Evolutionary conservation across 2,329 filamentous ascomycete genomes (phyloP), one percentile per base, ranked within the genome.

Genomic region (Diaporthe australafricana): DNA sequence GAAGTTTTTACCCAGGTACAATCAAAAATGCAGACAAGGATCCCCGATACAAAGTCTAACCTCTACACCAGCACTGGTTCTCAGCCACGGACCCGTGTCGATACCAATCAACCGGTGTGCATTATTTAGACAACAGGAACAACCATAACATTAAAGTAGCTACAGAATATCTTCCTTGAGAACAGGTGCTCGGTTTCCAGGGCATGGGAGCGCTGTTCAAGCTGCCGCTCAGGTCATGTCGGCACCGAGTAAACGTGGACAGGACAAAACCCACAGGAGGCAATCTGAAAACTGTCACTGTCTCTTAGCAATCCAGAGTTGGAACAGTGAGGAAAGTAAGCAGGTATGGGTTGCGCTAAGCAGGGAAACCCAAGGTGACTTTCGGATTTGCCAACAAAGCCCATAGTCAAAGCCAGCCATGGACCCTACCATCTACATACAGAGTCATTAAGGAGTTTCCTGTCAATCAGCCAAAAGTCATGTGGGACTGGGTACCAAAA

Each of bases 1-100:
- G 25, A 45, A 30, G 17, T 14, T 62, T 62, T 62, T 62, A 62
- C 56, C 56, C 56, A 62, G 56, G 56, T 62, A 62, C 56, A 47
- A 5, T 17, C 25, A 45, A 32, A 47, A 22, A 25, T 62, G 38
- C 56, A 16, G n/a, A 47, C 30, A 16, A 62, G 38, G 38, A 30
- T 9, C 38, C 40, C n/a, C 56, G 25, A 32, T 9, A 30, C n/a
- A 4, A 62, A 22, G 56, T 45, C 11, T 16, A 16, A n/a, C 9
- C 25, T 16, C 56, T 45, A 5, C n/a, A 45, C 56, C 9, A 2
- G 56, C n/a, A 45, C 56, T 5, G 2, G 56, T 47, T 62, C 38
- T 32, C 56, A 47, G 25, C 9, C 17, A 22, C 17, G 17, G 56
- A 16, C 38, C 40, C 9, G 25, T 22, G 27, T 22, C 9, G 8